These are phyloP conservation scores for Nidula microcarpa DNA, from an alignment of 768 basidiomycete genomes.

Conservation along the genomic window DNA sequence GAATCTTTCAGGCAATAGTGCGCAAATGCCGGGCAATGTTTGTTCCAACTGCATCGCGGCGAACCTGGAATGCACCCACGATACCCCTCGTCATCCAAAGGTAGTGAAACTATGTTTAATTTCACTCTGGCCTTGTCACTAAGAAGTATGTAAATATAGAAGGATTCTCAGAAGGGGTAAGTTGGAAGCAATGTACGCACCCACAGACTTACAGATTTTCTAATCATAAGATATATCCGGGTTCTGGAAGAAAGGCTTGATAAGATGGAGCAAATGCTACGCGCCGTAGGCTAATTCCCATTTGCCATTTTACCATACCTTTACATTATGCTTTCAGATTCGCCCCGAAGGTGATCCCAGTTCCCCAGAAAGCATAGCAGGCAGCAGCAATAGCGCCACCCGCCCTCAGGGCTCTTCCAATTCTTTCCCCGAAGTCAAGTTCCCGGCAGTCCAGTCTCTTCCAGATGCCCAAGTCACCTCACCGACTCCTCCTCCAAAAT, in stretches of 20 bases:
- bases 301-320: not conserved
- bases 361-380: not conserved
- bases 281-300: constrained; percentile 11
- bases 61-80: constrained; percentile 49
- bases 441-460: constrained; percentile 8
- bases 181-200: not conserved
- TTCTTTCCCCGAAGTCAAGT: constrained; percentile 9
- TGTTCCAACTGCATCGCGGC: constrained; percentile 57
- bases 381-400: not conserved
- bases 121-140: not conserved
- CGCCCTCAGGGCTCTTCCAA: not conserved
- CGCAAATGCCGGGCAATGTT: constrained; percentile 47
- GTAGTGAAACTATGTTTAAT: constrained; percentile 21
- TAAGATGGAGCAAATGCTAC: constrained; percentile 24
- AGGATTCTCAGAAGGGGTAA: constrained; percentile 32
- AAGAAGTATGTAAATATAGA: constrained; percentile 12
- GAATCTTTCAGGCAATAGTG: constrained; percentile 49
- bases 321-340: not conserved
- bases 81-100: constrained; percentile 46
- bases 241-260: constrained; percentile 23
- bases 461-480: constrained; percentile 4
- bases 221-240: constrained; percentile 19
- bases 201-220: too few species aligned
- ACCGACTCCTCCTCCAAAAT: constrained; percentile 3
- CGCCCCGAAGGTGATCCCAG: not conserved